Evolutionary conservation across 1,284 basidiomycete genomes (phyloP).

Genomic region (Malassezia japonica): DNA sequence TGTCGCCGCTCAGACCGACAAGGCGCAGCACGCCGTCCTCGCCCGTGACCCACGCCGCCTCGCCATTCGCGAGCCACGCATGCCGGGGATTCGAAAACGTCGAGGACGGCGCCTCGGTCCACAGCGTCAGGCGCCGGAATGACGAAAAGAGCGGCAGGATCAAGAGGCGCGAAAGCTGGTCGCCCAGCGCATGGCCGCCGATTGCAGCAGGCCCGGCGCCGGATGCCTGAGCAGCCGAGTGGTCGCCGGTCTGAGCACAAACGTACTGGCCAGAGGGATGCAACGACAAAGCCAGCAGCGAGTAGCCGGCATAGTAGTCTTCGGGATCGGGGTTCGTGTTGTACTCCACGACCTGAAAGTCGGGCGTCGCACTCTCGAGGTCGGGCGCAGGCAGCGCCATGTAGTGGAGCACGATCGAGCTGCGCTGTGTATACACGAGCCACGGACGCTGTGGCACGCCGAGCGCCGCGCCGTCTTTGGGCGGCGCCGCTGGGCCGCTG

Average conservation of each 20-base stretch:
- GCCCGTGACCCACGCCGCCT: constrained; percentile 31
- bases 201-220: not conserved
- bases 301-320: constrained; percentile 38
- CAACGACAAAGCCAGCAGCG: constrained; percentile 31
- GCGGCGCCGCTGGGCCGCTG: not conserved
- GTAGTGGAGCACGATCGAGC: constrained; percentile 34
- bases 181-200: not conserved
- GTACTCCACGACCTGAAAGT: constrained; percentile 25
- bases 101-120: constrained; percentile 25
- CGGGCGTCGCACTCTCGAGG: constrained; percentile 1
- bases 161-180: constrained; percentile 24
- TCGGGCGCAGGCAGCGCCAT: constrained; percentile 23
- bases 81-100: constrained; percentile 30
- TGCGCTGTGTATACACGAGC: constrained; percentile 27
- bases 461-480: not conserved
- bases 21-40: constrained; percentile 37
- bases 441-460: not conserved
- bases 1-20: constrained; percentile 26
- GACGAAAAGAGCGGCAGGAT: constrained; percentile 26
- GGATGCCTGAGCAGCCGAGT: constrained; percentile 7
- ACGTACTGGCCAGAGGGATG: constrained; percentile 31
- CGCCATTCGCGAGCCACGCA: constrained; percentile 27
- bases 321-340: constrained; percentile 34
- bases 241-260: constrained; percentile 26
- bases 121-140: constrained; percentile 24